Evolutionary conservation across 805 yeast genomes (phyloP).

Genomic region (Yamadazyma philogaea): DNA sequence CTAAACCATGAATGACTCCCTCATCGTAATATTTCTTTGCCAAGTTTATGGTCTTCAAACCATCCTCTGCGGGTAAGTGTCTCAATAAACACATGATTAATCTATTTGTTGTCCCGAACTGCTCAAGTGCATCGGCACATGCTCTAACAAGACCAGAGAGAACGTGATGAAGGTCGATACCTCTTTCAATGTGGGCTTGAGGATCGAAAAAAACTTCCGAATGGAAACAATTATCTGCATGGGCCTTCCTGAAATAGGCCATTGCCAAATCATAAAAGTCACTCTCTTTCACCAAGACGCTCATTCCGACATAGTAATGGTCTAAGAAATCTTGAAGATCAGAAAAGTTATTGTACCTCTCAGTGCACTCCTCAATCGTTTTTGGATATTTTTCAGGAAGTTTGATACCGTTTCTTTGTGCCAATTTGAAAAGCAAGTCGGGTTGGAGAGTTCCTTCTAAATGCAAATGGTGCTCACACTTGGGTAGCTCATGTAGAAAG

Average conservation of each 20-base stretch:
- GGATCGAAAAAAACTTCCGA: constrained; percentile 83
- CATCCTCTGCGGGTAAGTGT: constrained; percentile 62
- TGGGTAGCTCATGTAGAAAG: constrained; percentile 72
- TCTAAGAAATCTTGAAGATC: constrained; percentile 77
- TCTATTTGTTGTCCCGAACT: constrained; percentile 63
- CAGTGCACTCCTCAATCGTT: constrained; percentile 53
- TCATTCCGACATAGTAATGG: constrained; percentile 78
- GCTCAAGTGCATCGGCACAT: constrained; percentile 54
- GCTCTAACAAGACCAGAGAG: constrained; percentile 68
- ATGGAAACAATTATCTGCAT: constrained; percentile 59
- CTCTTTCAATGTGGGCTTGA: constrained; percentile 75
- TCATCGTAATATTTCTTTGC: constrained; percentile 51
- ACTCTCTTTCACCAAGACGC: constrained; percentile 62
- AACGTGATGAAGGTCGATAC: constrained; percentile 55
- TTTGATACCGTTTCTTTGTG: constrained; percentile 57
- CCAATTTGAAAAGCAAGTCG: constrained; percentile 64
- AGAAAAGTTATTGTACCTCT: constrained; percentile 57
- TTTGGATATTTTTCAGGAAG: constrained; percentile 65
- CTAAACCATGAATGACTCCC: constrained; percentile 71
- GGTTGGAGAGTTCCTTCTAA: constrained; percentile 82
- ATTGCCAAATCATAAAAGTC: constrained; percentile 80
- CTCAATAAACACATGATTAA: constrained; percentile 80
- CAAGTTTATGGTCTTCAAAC: constrained; percentile 53
- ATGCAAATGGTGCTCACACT: constrained; percentile 86
- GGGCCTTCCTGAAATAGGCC: constrained; percentile 62